phyloP scores from a whole-genome alignment of 371 early-diverging fungal genomes.

The Syncephalis fuscata region DNA sequence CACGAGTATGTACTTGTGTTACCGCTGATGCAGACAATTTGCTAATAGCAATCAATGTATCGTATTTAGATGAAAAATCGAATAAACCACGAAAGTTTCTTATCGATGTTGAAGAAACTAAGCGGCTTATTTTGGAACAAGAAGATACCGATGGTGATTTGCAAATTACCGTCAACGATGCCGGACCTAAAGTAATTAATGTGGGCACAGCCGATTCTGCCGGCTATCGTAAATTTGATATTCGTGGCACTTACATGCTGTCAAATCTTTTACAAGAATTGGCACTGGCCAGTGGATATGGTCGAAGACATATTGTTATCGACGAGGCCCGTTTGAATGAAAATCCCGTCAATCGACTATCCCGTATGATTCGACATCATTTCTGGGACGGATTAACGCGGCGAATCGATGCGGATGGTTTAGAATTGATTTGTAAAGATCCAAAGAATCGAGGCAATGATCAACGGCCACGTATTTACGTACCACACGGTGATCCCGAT shows the following conservation, averaged over 20 bases:
- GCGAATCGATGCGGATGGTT: slow-evolving; percentile 78
- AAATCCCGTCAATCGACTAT: slow-evolving; percentile 82
- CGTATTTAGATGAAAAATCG: slow-evolving; percentile 45
- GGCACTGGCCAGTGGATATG: slow-evolving; percentile 75
- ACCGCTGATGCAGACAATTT: no score
- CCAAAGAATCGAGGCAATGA: slow-evolving; percentile 81
- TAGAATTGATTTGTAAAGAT: slow-evolving; percentile 81
- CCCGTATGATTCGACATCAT: slow-evolving; percentile 73
- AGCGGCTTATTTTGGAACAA: slow-evolving; percentile 63
- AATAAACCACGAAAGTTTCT: slow-evolving; percentile 55
- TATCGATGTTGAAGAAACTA: slow-evolving; percentile 73
- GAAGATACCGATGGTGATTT: slow-evolving; percentile 92
- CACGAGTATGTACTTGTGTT: no score
- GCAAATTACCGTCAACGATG: slow-evolving; percentile 87
- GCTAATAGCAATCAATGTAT: background rate
- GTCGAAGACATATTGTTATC: slow-evolving; percentile 68
- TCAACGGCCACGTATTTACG: slow-evolving; percentile 71
- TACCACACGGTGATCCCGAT: slow-evolving; percentile 64
- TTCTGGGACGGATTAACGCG: slow-evolving; percentile 94
- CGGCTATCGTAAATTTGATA: slow-evolving; percentile 72
- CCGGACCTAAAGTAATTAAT: slow-evolving; percentile 77
- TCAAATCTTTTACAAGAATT: slow-evolving; percentile 90
- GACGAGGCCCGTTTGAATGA: slow-evolving; percentile 80
- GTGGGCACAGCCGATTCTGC: slow-evolving; percentile 77
- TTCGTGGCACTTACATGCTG: slow-evolving; percentile 89